A percentile compares a stretch with the other conserved stretches of the same genome.
These are phyloP conservation scores for Lasiosphaeria hispida DNA, from an alignment of 495 filamentous ascomycete genomes.

Conservation along the genomic window DNA sequence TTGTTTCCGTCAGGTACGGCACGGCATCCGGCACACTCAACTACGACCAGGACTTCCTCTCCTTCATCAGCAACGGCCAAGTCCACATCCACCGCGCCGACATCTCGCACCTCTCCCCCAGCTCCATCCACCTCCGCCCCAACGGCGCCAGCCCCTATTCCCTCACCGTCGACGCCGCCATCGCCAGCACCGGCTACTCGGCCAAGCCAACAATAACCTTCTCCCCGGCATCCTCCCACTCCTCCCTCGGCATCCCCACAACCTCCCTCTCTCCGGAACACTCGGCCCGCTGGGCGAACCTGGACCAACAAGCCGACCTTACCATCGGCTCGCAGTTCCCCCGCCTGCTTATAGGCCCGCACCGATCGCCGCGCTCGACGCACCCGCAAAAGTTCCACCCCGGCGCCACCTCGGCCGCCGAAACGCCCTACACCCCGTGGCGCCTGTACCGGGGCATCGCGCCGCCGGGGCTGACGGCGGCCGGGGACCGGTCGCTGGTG, in stretches of 20 bases:
- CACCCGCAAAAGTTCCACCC: slow-evolving; percentile 1
- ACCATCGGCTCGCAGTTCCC: slow-evolving; percentile 61
- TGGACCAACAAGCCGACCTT: slow-evolving; percentile 47
- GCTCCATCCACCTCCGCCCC: slow-evolving; percentile 40
- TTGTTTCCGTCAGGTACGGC: slow-evolving; percentile 22
- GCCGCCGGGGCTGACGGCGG: slow-evolving; percentile 41
- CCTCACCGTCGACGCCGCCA: slow-evolving; percentile 57
- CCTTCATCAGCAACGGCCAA: slow-evolving; percentile 53
- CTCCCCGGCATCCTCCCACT: not conserved
- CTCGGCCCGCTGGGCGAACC: slow-evolving; percentile 18
- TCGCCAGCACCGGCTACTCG: slow-evolving; percentile 62
- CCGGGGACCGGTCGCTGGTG: slow-evolving; percentile 43
- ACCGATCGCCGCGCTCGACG: slow-evolving; percentile 17
- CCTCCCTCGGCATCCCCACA: slow-evolving; percentile 20
- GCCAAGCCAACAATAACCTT: slow-evolving; percentile 21
- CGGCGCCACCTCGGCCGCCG: slow-evolving; percentile 1
- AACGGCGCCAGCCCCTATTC: slow-evolving; percentile 35
- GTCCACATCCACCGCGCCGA: slow-evolving; percentile 63
- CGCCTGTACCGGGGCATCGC: slow-evolving; percentile 67
- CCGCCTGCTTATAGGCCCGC: slow-evolving; percentile 38
- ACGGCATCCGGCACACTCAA: slow-evolving; percentile 57
- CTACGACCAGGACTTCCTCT: slow-evolving; percentile 62
- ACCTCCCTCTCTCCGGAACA: not conserved
- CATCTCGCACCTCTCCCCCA: slow-evolving; percentile 51
- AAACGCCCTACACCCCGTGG: slow-evolving; percentile 32